Percentiles rank a stretch among this genome's conserved stretches.
phyloP scores from a whole-genome alignment of 1,284 basidiomycete genomes.

The Amylostereum areolatum region DNA sequence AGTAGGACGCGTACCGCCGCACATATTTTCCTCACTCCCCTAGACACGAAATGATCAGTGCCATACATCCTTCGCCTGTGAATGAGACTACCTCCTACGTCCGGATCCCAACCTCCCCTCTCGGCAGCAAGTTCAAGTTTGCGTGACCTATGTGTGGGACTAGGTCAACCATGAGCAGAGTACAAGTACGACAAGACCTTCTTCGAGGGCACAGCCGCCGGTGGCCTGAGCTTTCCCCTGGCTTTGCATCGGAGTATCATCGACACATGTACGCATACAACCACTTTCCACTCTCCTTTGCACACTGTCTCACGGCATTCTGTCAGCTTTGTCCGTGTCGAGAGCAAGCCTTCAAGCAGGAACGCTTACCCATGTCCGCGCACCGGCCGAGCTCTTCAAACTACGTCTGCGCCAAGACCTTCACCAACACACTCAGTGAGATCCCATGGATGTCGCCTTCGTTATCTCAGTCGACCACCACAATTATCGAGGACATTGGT shows the following conservation, averaged over 20 bases:
- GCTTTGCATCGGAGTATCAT: slow-evolving; percentile 81
- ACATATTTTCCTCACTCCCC: slow-evolving; percentile 77
- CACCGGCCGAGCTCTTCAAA: slow-evolving; percentile 60
- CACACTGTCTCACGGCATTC: slow-evolving; percentile 1
- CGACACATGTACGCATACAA: slow-evolving; percentile 64
- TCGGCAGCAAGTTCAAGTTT: slow-evolving; percentile 59
- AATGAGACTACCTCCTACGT: slow-evolving; percentile 22
- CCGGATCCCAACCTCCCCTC: slow-evolving; percentile 16
- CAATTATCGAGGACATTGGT: slow-evolving; percentile 82
- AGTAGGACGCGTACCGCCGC: slow-evolving; percentile 92
- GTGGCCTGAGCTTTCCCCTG: slow-evolving; percentile 86
- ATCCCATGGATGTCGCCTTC: slow-evolving; percentile 88
- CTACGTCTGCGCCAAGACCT: slow-evolving; percentile 57
- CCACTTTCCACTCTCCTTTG: slow-evolving; percentile 3
- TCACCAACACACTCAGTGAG: slow-evolving; percentile 61
- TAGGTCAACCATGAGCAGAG: slow-evolving; percentile 62
- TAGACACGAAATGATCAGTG: slow-evolving; percentile 78
- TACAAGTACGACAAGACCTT: slow-evolving; percentile 68
- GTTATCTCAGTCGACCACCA: slow-evolving; percentile 67
- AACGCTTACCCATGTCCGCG: slow-evolving; percentile 74
- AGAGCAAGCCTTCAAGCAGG: slow-evolving; percentile 50
- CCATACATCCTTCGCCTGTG: slow-evolving; percentile 46
- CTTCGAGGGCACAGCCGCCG: slow-evolving; percentile 89
- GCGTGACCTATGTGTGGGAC: slow-evolving; percentile 84
- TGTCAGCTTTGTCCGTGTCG: slow-evolving; percentile 71